phyloP scores from a whole-genome alignment of 192 early-diverging fungal genomes.

The Funneliformis geosporum region DNA sequence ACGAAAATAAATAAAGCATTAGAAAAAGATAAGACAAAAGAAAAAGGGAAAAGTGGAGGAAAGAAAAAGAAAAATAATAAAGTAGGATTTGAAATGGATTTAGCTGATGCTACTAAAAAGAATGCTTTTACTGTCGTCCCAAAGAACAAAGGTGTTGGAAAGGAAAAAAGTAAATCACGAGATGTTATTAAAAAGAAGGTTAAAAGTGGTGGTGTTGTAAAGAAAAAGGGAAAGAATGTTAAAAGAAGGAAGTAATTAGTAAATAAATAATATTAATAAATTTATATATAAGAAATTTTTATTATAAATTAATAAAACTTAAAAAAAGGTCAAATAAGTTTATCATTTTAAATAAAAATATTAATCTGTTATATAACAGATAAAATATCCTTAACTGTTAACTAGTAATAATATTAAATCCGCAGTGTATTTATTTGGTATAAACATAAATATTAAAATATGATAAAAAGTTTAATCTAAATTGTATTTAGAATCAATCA shows the following conservation, averaged over 20 bases:
- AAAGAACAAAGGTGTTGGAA: constrained; percentile 43
- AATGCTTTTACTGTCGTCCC: constrained; percentile 40
- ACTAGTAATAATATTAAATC: too few relatives aligned
- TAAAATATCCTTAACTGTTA: too few relatives aligned
- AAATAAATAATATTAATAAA: too few relatives aligned
- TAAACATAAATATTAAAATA: too few relatives aligned
- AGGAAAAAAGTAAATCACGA: constrained; percentile 27
- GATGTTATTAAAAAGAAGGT: background rate
- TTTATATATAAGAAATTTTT: too few relatives aligned
- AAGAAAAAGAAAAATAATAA: constrained; percentile 20
- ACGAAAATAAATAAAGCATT: constrained; percentile 40
- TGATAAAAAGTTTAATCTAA: too few relatives aligned
- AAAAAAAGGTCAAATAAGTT: too few relatives aligned
- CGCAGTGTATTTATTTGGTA: too few relatives aligned
- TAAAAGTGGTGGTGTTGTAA: background rate
- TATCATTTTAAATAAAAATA: too few relatives aligned
- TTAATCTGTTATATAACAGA: too few relatives aligned
- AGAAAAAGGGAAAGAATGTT: background rate
- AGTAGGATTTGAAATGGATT: constrained; percentile 44
- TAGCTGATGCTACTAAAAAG: constrained; percentile 45
- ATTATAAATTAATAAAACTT: too few relatives aligned
- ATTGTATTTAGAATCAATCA: too few relatives aligned
- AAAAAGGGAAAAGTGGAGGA: constrained; percentile 30
- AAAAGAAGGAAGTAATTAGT: background rate
- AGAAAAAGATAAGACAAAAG: constrained; percentile 15